Conservation (phyloP, 2,329 filamentous ascomycete species). For the Rhynchosporium graminicola region DNA sequence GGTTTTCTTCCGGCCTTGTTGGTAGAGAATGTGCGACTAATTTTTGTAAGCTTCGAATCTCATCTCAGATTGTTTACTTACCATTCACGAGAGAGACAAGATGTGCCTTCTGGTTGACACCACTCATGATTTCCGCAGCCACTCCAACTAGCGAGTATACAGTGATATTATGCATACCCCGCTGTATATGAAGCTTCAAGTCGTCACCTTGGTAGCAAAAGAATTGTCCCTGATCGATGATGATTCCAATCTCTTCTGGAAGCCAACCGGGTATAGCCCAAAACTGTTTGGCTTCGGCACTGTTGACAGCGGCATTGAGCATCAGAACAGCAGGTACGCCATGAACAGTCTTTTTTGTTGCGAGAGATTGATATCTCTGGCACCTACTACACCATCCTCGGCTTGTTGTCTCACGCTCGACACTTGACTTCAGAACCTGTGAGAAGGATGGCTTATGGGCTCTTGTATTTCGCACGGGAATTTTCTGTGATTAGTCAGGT, state of each 20-base stretch:
- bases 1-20: conserved; percentile 59
- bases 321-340: conserved; percentile 82
- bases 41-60: conserved; percentile 18
- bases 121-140: conserved; percentile 85
- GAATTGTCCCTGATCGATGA: conserved; percentile 87
- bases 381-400: conserved; percentile 94
- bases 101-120: conserved; percentile 83
- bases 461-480: conserved; percentile 51
- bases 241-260: conserved; percentile 90
- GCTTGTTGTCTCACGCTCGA: conserved; percentile 85
- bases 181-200: conserved; percentile 74
- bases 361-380: conserved; percentile 84
- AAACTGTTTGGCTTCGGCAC: conserved; percentile 71
- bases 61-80: conserved; percentile 38
- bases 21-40: conserved; percentile 67
- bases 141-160: conserved; percentile 92
- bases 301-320: conserved; percentile 78
- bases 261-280: conserved; percentile 92
- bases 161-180: conserved; percentile 76
- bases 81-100: conserved; percentile 90
- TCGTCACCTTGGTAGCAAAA: conserved; percentile 95
- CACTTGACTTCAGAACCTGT: conserved; percentile 86
- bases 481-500: conserved; percentile 45
- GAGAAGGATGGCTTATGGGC: conserved; percentile 71
- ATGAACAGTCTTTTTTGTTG: conserved; percentile 81